Evolutionary conservation across 2,329 filamentous ascomycete species (phyloP).

Genomic region (Colletotrichum caudatum): DNA sequence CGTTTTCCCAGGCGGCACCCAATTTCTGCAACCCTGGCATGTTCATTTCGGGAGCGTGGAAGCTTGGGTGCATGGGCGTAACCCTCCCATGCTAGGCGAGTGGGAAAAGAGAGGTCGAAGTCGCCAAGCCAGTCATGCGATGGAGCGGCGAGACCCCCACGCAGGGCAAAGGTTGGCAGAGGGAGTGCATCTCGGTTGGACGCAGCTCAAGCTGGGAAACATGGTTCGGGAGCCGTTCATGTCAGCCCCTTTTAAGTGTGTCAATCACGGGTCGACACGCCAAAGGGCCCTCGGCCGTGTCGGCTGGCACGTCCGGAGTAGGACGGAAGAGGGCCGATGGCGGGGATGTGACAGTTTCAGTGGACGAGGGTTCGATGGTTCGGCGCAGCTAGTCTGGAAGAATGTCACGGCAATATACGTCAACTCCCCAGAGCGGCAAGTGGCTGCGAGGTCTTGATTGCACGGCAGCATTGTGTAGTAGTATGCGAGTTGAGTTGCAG

Average conservation of each 20-base stretch:
- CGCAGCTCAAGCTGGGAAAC: background rate
- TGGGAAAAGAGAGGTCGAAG: constrained; percentile 1
- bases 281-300: constrained; percentile 13
- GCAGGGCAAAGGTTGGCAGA: constrained; percentile 8
- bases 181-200: constrained; percentile 17
- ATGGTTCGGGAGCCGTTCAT: constrained; percentile 7
- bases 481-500: constrained; percentile 12
- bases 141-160: constrained; percentile 20
- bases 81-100: constrained; percentile 30
- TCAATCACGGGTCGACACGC: constrained; percentile 20
- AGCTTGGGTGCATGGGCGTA: constrained; percentile 21
- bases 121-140: background rate
- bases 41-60: background rate
- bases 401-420: constrained; percentile 18
- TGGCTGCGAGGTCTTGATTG: constrained; percentile 23
- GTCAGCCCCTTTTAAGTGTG: background rate
- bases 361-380: constrained; percentile 9
- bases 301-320: constrained; percentile 1
- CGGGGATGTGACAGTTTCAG: constrained; percentile 20
- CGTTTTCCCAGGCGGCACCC: background rate
- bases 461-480: constrained; percentile 1
- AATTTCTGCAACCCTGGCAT: constrained; percentile 4
- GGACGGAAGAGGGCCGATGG: constrained; percentile 7
- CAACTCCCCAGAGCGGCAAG: constrained; percentile 18
- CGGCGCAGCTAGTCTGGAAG: constrained; percentile 20